A percentile compares a stretch with the other conserved stretches of the same genome.
Conservation (phyloP, 2,329 filamentous ascomycete genomes). For the Cytospora leucostoma region DNA sequence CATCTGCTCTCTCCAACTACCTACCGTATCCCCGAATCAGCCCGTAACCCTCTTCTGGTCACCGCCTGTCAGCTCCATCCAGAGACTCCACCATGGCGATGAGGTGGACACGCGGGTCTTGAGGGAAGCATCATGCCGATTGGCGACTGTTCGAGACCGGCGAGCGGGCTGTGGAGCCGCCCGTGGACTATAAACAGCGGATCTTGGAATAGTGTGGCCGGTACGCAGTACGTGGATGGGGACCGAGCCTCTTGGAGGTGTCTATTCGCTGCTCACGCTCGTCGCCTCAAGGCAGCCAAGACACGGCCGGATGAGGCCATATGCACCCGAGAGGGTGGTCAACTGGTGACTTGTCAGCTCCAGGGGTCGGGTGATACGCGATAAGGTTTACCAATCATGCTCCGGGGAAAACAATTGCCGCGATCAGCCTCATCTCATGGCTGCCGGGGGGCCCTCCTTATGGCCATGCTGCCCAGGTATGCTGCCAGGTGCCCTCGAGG, state of each 20-base stretch:
- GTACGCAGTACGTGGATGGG: background rate
- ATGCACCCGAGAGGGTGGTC: too few relatives aligned
- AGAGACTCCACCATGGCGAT: background rate
- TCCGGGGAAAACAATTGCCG: too few relatives aligned
- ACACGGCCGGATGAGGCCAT: background rate
- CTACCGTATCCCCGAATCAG: too few relatives aligned
- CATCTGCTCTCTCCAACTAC: background rate
- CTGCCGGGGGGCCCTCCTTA: too few relatives aligned
- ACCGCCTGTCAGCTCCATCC: constrained; percentile 20
- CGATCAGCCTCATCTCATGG: too few relatives aligned
- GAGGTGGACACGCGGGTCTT: constrained; percentile 10
- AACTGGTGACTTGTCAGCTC: too few relatives aligned
- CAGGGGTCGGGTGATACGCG: background rate
- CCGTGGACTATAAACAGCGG: background rate
- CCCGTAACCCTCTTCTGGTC: background rate
- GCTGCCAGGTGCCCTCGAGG: too few relatives aligned
- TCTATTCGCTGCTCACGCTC: background rate
- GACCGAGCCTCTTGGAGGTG: background rate
- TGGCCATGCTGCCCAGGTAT: too few relatives aligned
- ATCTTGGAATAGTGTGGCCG: background rate
- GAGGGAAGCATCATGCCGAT: background rate
- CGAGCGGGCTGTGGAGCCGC: background rate
- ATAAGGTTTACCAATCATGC: background rate
- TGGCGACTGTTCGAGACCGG: constrained; percentile 2
- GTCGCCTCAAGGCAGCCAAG: background rate